Evolutionary conservation across 345 rosid species (phyloP), one percentile per base, ranked within the genome.

Genomic region (Lepidium aucheri): DNA sequence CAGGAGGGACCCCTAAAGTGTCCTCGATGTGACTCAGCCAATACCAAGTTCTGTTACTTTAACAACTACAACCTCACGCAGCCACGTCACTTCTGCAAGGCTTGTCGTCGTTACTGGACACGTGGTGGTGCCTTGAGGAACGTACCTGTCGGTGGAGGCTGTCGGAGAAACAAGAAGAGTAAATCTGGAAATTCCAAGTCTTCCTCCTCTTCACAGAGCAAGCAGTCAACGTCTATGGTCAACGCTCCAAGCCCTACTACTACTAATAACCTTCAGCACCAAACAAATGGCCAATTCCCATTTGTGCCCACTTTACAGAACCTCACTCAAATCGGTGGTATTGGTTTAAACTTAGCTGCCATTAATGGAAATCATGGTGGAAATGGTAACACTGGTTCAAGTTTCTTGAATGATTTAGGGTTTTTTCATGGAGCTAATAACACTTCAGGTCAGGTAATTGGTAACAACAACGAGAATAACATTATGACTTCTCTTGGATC

Each of bases 81-180:
- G 77, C 77, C 77, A 44, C 77, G 77, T 41, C 69, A 74, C 69
- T 74, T 74, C 46, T 74, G 77, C 59, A 74, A 74, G 22, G 77
- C 77, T n/a, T 74, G 77, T 18, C 77, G 77, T 35, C 77, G 77
- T 16, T 74, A 74, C 45, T 74, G 77, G 77, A 74, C 77, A 67
- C 77, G 63, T 20, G 77, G 77, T 0, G 77, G 77, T 0, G 77
- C 77, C 63, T 67, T 74, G 53, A 67, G 77, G 59, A 74, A 74
- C 65, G 77, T 74, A 2, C 77, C 77, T 7, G 77, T 74, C 7
- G 77, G 77, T 38, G 77, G 77, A 41, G 73, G 77, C 39, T 74
- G 77, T 40, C 69, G 77, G 65, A 74, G 73, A 42, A 74, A 74
- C 47, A 74, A 74, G 41, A 74, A 74, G 54, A 41, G 64, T 60